Base-by-base conservation (phyloP, 2,329 filamentous ascomycete genomes). In the Aspergillus costaricaensis region DNA sequence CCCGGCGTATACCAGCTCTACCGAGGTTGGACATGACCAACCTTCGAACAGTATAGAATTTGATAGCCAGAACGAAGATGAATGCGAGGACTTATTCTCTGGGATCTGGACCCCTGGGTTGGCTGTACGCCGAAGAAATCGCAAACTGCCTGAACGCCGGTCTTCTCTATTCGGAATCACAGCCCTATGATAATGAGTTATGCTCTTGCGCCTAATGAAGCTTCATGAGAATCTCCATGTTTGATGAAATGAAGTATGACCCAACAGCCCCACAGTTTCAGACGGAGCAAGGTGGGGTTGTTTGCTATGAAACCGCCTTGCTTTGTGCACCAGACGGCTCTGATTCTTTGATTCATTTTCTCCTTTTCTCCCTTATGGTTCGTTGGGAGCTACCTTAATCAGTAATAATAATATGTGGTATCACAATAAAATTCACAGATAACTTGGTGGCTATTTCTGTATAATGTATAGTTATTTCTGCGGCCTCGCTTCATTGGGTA, bases 61-160 rank as follows among this genome's bases (percentile, higher is more conserved):
- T 68, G 86, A 88, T 68, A 85, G 82, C 59, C 83, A 88, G 73
- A 86, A 88, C 70, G 86, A 88, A 68, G 86, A 88, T 62, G 86
- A 88, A 73, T 88, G 86, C 62, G 86, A 88, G 72, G 86, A 88
- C 71, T 65, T 88, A 30, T 88, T 88, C 68, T 79, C 83, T 15
- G 86, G 86, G 0, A 78, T 86, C 19, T 88, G 86, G 86, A 86
- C 77, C 61, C 80, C 82, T 15, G 78, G 80, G 59, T 67, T 85
- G 57, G 86, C 86, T 43, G 74, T 70, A 44, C 70, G 75, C 14
- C 67, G 67, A 74, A 78, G 76, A 72, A 81, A 69, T 68, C 82
- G 72, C 68, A 77, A 71, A 60, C 60, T 70, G 54, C 41, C 41
- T 9, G 72, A 71, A 48, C 66, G 64, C 55, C 67, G 66, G 56